Percentiles rank a stretch among this genome's conserved stretches.
phyloP scores from a whole-genome alignment of 176 grass and related monocot species.

The maize (Zea mays) region DNA sequence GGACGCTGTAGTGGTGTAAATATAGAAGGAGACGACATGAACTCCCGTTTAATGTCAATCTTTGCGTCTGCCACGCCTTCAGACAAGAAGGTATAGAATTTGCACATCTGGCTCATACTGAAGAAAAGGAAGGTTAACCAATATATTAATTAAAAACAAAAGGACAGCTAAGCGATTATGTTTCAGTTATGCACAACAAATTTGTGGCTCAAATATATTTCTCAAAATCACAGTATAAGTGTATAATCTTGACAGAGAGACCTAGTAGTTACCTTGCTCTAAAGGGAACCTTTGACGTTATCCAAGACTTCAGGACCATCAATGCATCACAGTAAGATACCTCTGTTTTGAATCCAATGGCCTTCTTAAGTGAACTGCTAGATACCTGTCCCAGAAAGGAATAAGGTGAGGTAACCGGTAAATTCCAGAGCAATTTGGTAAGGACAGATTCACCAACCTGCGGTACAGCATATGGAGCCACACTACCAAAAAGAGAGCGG shows the following conservation, averaged over 20 bases:
- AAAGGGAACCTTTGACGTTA: conserved; percentile 61
- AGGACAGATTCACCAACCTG: conserved; percentile 63
- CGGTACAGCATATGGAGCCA: conserved; percentile 78
- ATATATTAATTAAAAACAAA: conserved; percentile 27
- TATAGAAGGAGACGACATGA: conserved; percentile 61
- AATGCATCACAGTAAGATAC: conserved; percentile 63
- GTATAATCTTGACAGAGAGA: background rate
- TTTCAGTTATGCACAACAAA: conserved; percentile 15
- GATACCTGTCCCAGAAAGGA: conserved; percentile 58
- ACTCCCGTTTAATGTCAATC: conserved; percentile 66
- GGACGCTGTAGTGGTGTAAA: conserved; percentile 60
- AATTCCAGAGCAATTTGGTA: background rate
- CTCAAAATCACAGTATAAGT: background rate
- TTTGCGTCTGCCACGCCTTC: conserved; percentile 58
- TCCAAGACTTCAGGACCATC: conserved; percentile 71
- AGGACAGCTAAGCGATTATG: background rate
- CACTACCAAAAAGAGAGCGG: conserved; percentile 66
- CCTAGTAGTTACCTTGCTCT: conserved; percentile 58
- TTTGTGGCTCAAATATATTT: conserved; percentile 5
- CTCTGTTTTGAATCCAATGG: conserved; percentile 83
- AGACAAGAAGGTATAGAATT: conserved; percentile 75
- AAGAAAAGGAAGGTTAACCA: conserved; percentile 40
- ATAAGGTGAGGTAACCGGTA: conserved; percentile 21
- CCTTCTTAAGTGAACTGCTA: conserved; percentile 75
- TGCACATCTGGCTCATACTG: conserved; percentile 86